Evolutionary conservation across 2,329 filamentous ascomycete species (phyloP), one percentile per base, ranked within the genome.

Genomic region (Alternaria sp.): DNA sequence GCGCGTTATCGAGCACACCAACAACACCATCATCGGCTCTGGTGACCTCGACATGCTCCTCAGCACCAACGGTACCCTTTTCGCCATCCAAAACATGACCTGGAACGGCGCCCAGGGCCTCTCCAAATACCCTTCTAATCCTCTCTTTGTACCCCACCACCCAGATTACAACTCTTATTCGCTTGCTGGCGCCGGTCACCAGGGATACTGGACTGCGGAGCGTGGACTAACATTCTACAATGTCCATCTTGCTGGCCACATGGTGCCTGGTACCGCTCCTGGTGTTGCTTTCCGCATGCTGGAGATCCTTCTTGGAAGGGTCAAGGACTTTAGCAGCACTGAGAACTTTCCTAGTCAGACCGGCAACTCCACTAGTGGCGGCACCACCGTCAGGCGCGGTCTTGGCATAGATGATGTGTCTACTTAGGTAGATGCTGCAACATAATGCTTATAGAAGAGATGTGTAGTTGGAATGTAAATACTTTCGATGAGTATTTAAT

Each of bases 51-150:
- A 85, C 68, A 79, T 80, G 69, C 69, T 83, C 4, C 78, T 85
- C 45, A 72, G 76, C 46, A 82, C 81, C 28, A 83, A 85, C 63
- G 83, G 82, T 2, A 85, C 83, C 0, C 74, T 85, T 4, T 74
- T 85, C 21, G 79, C 81, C 3, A 75, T 85, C 37, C 82, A 85
- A 67, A 85, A 85, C 71, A 80, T 84, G 75, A 85, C 82, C 2
- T 84, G 82, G 81, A 79, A 82, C 65, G 82, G 82, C 13, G 60
- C 68, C 3, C 79, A 82, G 50, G 82, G 82, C 10, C 78, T 85
- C 40, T 77, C 80, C 24, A 56, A 68, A 5, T 77, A 78, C 23
- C 82, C 82, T 0, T 68, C 61, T 17, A 75, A 69, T n/a, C 71
- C 72, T 1, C 77, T 83, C 41, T 81, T 79, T 59, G 76, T 76